Conservation (phyloP, 192 early-diverging fungal genomes). For the Backusella psychrophila region DNA sequence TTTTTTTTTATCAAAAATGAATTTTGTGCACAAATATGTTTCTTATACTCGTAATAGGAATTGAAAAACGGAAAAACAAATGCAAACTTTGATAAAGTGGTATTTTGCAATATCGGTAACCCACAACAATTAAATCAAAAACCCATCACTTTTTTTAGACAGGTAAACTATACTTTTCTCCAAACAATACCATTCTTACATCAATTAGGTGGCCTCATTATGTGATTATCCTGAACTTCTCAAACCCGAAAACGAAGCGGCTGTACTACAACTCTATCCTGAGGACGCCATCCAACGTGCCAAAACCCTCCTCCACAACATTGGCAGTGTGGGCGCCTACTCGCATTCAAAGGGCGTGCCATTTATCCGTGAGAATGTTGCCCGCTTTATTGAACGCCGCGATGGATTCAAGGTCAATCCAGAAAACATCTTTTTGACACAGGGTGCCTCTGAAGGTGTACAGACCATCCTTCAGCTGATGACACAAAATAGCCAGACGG, state of each 20-base stretch:
- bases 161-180: slow-evolving; percentile 46
- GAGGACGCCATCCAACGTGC: slow-evolving; percentile 85
- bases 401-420: slow-evolving; percentile 85
- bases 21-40: no score
- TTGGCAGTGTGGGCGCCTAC: slow-evolving; percentile 86
- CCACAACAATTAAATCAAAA: slow-evolving; percentile 88
- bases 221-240: slow-evolving; percentile 87
- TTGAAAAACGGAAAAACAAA: background rate
- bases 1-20: slow-evolving; percentile 3
- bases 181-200: slow-evolving; percentile 20
- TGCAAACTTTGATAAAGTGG: slow-evolving; percentile 58
- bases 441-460: slow-evolving; percentile 92
- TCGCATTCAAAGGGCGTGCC: slow-evolving; percentile 91
- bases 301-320: slow-evolving; percentile 60
- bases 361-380: slow-evolving; percentile 77
- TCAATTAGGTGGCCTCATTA: slow-evolving; percentile 83
- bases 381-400: slow-evolving; percentile 84
- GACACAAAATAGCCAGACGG: slow-evolving; percentile 72
- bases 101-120: slow-evolving; percentile 90
- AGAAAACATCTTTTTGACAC: slow-evolving; percentile 83
- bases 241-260: slow-evolving; percentile 50
- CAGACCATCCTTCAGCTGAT: slow-evolving; percentile 86
- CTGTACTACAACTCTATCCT: slow-evolving; percentile 67
- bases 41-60: background rate
- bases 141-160: slow-evolving; percentile 97